Evolutionary conservation across 2,329 filamentous ascomycete species (phyloP).

Genomic region (Fusarium camptoceras): DNA sequence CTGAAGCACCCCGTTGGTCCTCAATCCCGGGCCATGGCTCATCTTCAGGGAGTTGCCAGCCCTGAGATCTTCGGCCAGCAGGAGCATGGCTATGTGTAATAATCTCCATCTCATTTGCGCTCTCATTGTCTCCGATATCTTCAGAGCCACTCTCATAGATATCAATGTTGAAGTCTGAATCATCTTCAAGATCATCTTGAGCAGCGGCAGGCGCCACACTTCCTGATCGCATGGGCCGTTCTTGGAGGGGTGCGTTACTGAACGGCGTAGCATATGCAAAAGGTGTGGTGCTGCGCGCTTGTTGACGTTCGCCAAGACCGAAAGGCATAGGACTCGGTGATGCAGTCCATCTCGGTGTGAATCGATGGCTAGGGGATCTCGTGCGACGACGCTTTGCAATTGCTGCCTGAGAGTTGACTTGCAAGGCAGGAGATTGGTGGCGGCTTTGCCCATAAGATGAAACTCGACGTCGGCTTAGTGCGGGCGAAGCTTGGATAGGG

Average conservation of each 20-base stretch:
- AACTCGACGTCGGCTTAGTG: conserved; percentile 58
- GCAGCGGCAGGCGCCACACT: conserved; percentile 47
- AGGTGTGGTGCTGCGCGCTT: conserved; percentile 62
- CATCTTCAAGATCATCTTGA: conserved; percentile 51
- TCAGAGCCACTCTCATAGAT: conserved; percentile 54
- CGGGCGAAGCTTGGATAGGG: conserved; percentile 55
- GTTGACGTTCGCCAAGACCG: conserved; percentile 51
- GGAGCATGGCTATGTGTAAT: conserved; percentile 43
- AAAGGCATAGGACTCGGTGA: conserved; percentile 59
- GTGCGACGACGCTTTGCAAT: conserved; percentile 65
- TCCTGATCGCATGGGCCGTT: conserved; percentile 50
- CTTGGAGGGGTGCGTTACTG: conserved; percentile 68
- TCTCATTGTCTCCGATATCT: conserved; percentile 48
- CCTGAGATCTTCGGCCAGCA: conserved; percentile 42
- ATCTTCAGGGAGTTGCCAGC: conserved; percentile 61
- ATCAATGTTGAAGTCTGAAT: conserved; percentile 54
- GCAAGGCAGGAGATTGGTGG: conserved; percentile 49
- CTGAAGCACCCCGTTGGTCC: conserved; percentile 58
- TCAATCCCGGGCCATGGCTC: conserved; percentile 69
- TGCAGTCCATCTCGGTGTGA: conserved; percentile 68
- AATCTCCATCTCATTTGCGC: conserved; percentile 43
- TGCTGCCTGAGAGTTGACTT: conserved; percentile 46
- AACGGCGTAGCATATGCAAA: conserved; percentile 82
- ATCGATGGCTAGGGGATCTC: conserved; percentile 67
- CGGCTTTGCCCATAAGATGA: conserved; percentile 56